Conservation (phyloP, 768 basidiomycete species). For the Pilatotrama ljubarskyi region DNA sequence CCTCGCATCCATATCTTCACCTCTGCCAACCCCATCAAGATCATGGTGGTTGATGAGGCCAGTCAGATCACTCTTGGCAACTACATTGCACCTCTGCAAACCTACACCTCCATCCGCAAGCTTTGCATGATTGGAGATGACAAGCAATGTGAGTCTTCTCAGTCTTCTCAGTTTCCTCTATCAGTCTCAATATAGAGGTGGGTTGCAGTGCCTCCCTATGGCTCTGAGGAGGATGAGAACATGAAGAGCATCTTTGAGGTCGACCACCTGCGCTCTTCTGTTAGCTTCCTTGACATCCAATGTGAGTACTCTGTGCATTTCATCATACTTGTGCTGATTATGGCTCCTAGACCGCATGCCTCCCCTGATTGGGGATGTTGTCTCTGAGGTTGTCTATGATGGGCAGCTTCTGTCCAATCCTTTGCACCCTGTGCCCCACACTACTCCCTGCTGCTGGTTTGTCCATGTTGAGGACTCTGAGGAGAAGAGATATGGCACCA, state of each 20-base stretch:
- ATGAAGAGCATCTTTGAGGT: slow-evolving; percentile 80
- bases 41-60: slow-evolving; percentile 39
- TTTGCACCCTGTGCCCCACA: slow-evolving; percentile 48
- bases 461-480: slow-evolving; percentile 48
- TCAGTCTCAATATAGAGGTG: neutral
- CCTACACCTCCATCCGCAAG: slow-evolving; percentile 33
- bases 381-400: slow-evolving; percentile 69
- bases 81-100: slow-evolving; percentile 33
- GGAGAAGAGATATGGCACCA: slow-evolving; percentile 39
- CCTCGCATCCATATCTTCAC: slow-evolving; percentile 23
- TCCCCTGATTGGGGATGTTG: slow-evolving; percentile 70
- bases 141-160: slow-evolving; percentile 38
- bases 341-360: slow-evolving; percentile 74
- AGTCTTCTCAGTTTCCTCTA: neutral
- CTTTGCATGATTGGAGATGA: slow-evolving; percentile 45
- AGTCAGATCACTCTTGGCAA: slow-evolving; percentile 31
- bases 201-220: slow-evolving; percentile 75
- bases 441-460: slow-evolving; percentile 58
- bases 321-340: neutral
- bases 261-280: slow-evolving; percentile 49
- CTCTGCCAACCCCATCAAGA: slow-evolving; percentile 29
- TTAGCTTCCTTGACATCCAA: slow-evolving; percentile 68
- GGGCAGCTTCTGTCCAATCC: slow-evolving; percentile 54
- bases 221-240: slow-evolving; percentile 63
- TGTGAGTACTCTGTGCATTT: slow-evolving; percentile 46